These are phyloP conservation scores for Agrocybe pediades DNA, from an alignment of 768 basidiomycete genomes.

Conservation along the genomic window DNA sequence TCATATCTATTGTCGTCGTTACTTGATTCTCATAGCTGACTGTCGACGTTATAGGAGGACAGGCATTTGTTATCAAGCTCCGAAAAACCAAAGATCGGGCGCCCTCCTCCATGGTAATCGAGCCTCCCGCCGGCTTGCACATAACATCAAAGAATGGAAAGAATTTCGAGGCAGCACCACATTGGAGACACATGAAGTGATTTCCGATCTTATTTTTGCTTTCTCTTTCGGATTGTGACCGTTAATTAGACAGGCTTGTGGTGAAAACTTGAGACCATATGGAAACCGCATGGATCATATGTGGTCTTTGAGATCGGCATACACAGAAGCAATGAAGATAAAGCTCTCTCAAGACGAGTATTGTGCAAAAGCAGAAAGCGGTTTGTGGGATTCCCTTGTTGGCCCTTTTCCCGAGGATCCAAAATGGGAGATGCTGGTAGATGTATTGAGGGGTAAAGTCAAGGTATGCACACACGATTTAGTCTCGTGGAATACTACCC, in stretches of 20 bases:
- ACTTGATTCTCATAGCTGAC: not conserved
- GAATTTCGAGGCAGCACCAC: conserved; percentile 41
- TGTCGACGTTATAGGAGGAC: conserved; percentile 59
- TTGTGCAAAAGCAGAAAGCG: conserved; percentile 61
- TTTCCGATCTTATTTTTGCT: conserved; percentile 9
- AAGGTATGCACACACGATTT: conserved; percentile 49
- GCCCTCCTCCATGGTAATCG: conserved; percentile 79
- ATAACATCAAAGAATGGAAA: conserved; percentile 35
- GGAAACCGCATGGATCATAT: conserved; percentile 75
- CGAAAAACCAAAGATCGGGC: conserved; percentile 77
- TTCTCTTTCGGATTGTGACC: not conserved
- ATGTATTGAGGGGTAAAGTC: conserved; percentile 84
- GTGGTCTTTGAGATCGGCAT: conserved; percentile 82
- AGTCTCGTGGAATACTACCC: not conserved
- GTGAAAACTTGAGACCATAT: conserved; percentile 47
- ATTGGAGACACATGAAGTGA: conserved; percentile 86
- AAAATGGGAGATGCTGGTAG: conserved; percentile 78
- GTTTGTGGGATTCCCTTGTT: conserved; percentile 39
- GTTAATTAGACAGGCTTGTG: conserved; percentile 59
- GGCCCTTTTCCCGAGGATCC: conserved; percentile 67
- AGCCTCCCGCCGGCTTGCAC: conserved; percentile 72
- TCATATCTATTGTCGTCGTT: not conserved
- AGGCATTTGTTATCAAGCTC: conserved; percentile 86
- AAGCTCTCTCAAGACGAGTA: conserved; percentile 72
- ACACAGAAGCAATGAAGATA: conserved; percentile 70